phyloP scores from a whole-genome alignment of 2,329 filamentous ascomycete species.

The Aspergillus spinulosporus region DNA sequence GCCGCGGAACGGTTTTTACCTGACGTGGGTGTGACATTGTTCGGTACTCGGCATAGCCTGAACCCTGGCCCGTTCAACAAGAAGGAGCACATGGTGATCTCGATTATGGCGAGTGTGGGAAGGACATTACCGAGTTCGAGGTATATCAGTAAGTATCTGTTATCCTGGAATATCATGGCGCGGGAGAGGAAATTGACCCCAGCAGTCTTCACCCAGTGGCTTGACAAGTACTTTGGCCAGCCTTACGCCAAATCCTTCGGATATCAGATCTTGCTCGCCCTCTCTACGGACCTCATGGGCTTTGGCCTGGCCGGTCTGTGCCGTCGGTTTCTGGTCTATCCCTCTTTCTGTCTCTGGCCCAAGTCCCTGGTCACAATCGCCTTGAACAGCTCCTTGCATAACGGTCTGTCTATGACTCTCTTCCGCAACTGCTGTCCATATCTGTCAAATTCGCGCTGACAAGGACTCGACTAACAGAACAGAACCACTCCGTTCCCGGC shows the following conservation, averaged over 20 bases:
- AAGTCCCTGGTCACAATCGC: conserved; percentile 9
- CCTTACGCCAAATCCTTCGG: conserved; percentile 1
- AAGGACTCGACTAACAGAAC: not conserved
- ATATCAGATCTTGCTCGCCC: conserved; percentile 1
- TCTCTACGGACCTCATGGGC: conserved; percentile 10
- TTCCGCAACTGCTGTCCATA: not conserved
- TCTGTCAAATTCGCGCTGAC: too few relatives aligned
- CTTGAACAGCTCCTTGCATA: conserved; percentile 12
- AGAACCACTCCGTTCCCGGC: not conserved
- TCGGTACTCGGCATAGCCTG: conserved; percentile 8
- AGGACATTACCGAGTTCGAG: not conserved
- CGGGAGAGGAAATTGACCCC: too few relatives aligned
- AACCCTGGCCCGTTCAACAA: conserved; percentile 17
- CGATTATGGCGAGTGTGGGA: conserved; percentile 11
- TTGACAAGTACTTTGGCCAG: conserved; percentile 4
- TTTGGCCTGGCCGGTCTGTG: conserved; percentile 12
- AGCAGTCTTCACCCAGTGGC: conserved; percentile 5
- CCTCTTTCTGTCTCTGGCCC: conserved; percentile 12
- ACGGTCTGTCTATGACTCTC: not conserved
- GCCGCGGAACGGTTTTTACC: conserved; percentile 9
- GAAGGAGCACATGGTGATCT: conserved; percentile 16
- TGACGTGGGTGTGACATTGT: conserved; percentile 3
- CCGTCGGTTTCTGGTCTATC: conserved; percentile 13
- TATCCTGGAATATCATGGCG: too few relatives aligned
- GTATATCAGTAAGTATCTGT: not conserved